Percentiles rank a stretch among this genome's conserved stretches.
These are phyloP conservation scores for Aspergillus pseudoglaucus DNA, from an alignment of 2,329 filamentous ascomycete species.

Conservation along the genomic window DNA sequence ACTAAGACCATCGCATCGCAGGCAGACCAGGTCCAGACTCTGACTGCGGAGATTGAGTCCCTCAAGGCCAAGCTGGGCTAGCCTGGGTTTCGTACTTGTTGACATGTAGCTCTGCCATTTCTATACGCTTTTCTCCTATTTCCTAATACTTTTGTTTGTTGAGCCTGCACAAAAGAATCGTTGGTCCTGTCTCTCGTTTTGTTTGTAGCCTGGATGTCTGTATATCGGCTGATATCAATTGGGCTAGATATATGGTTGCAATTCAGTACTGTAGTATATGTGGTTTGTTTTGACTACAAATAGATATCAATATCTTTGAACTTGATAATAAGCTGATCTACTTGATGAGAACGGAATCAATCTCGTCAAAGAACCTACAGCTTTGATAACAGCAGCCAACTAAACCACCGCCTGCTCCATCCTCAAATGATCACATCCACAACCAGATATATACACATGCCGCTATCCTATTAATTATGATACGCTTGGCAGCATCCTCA, in stretches of 20 bases:
- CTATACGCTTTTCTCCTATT: neutral
- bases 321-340: no score
- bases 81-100: conserved; percentile 3
- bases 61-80: conserved; percentile 68
- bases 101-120: conserved; percentile 1
- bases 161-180: conserved; percentile 6
- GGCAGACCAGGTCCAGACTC: conserved; percentile 63
- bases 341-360: no score
- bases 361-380: no score
- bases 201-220: conserved; percentile 9
- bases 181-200: conserved; percentile 6
- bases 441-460: no score
- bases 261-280: neutral
- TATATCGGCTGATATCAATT: neutral
- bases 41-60: conserved; percentile 68
- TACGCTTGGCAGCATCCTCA: no score
- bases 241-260: neutral
- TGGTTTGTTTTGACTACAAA: no score
- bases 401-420: no score
- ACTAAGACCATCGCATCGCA: conserved; percentile 71
- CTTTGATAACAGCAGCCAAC: no score
- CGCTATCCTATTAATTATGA: no score
- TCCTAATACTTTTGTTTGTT: neutral
- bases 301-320: no score
- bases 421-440: no score